Conservation (phyloP, 345 rosid genomes). For the Corymbia maculata region DNA sequence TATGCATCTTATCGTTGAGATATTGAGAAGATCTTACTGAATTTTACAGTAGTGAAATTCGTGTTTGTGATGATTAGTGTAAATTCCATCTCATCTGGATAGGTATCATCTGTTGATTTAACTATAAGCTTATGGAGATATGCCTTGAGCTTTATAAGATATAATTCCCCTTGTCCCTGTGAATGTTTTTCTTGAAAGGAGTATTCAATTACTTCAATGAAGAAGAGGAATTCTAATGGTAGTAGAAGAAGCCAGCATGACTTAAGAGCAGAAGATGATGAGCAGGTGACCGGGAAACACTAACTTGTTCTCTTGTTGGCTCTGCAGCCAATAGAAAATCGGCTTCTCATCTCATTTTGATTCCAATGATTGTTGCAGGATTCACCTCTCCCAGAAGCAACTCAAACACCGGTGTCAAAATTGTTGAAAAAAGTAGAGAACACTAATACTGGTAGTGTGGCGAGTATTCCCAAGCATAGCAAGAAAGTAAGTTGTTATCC, state of each 20-base stretch:
- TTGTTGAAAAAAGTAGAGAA: constrained; percentile 42
- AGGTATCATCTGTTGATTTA: neutral
- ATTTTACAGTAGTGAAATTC: neutral
- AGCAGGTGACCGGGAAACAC: constrained; percentile 28
- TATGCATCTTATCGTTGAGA: neutral
- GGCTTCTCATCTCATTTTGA: neutral
- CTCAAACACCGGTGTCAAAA: constrained; percentile 58
- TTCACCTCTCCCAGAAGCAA: constrained; percentile 28
- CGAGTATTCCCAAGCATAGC: constrained; percentile 51
- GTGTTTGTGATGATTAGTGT: neutral
- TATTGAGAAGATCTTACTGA: neutral
- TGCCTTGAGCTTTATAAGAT: neutral
- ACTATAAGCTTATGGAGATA: neutral
- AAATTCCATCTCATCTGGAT: neutral
- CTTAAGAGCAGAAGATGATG: constrained; percentile 25
- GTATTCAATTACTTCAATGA: constrained; percentile 49
- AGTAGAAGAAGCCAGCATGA: constrained; percentile 27
- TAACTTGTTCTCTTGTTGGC: neutral
- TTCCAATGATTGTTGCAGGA: constrained; percentile 21
- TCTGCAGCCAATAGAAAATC: neutral
- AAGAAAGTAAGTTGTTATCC: constrained; percentile 41
- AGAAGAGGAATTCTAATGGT: constrained; percentile 35
- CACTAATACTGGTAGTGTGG: constrained; percentile 31
- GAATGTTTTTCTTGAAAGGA: constrained; percentile 25
- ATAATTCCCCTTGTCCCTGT: neutral